Percentiles rank a stretch among this genome's conserved stretches.
phyloP scores from a whole-genome alignment of 371 early-diverging fungal species.

The Mucor mucedo region DNA sequence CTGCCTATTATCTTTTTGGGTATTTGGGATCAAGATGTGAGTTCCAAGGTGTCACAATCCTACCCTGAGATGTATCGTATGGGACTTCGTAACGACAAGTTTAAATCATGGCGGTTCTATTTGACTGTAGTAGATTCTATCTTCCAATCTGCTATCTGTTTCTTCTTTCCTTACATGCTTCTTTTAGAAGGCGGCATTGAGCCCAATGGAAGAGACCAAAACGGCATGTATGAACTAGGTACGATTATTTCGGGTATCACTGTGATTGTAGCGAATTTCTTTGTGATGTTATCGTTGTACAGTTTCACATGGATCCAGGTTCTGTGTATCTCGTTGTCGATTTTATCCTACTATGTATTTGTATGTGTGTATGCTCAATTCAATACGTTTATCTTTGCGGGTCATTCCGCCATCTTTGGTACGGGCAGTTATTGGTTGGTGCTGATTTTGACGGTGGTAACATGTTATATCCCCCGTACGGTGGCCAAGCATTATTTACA shows the following conservation, averaged over 20 bases:
- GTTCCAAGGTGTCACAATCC: slow-evolving; percentile 68
- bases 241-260: slow-evolving; percentile 77
- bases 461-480: slow-evolving; percentile 56
- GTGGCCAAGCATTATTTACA: slow-evolving; percentile 49
- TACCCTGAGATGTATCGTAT: slow-evolving; percentile 88
- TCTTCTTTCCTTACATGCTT: slow-evolving; percentile 71
- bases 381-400: slow-evolving; percentile 49
- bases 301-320: slow-evolving; percentile 80
- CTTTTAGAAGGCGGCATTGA: slow-evolving; percentile 52
- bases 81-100: slow-evolving; percentile 85
- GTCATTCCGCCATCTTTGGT: slow-evolving; percentile 51
- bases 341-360: slow-evolving; percentile 54
- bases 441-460: slow-evolving; percentile 50
- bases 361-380: slow-evolving; percentile 51
- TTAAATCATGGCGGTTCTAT: slow-evolving; percentile 83
- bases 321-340: slow-evolving; percentile 62
- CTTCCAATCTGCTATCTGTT: slow-evolving; percentile 87
- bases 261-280: slow-evolving; percentile 81
- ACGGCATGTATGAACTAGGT: slow-evolving; percentile 76
- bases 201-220: slow-evolving; percentile 59
- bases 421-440: slow-evolving; percentile 58
- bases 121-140: slow-evolving; percentile 82
- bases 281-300: slow-evolving; percentile 75
- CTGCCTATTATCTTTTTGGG: slow-evolving; percentile 77
- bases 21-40: slow-evolving; percentile 91